Evolutionary conservation across 1,139 yeast species (phyloP).

Genomic region (Magnusiomyces ingens): DNA sequence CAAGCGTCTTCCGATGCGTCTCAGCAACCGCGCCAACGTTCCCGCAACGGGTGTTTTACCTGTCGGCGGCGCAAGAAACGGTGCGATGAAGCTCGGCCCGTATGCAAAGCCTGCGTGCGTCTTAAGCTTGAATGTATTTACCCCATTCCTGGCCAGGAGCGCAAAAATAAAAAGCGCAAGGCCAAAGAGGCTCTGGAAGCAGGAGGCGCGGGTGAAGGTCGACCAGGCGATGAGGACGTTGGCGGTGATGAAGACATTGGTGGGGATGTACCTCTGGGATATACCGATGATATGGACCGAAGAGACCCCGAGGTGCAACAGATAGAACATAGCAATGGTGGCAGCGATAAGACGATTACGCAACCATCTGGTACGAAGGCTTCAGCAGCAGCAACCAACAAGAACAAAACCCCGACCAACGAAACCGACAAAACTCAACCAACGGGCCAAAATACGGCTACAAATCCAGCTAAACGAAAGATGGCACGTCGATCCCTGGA

Average conservation of each 20-base stretch:
- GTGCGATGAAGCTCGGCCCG: constrained; percentile 59
- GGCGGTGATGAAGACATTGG: constrained; percentile 6
- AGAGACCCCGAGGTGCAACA: background rate
- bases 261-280: background rate
- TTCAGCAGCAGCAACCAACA: too few species aligned
- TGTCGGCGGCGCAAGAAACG: constrained; percentile 67
- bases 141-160: constrained; percentile 47
- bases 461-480: too few species aligned
- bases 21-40: constrained; percentile 19
- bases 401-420: too few species aligned
- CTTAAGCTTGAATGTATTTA: constrained; percentile 49
- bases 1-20: background rate
- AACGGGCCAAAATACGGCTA: too few species aligned
- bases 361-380: too few species aligned
- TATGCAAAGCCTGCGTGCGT: constrained; percentile 53
- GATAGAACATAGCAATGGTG: background rate
- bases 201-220: background rate
- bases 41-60: constrained; percentile 58
- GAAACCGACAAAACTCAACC: too few species aligned
- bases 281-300: background rate
- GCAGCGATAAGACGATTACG: too few species aligned
- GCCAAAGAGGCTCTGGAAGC: background rate
- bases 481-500: too few species aligned
- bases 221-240: constrained; percentile 6
- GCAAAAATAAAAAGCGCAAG: constrained; percentile 33